These are phyloP conservation scores for Tritrichomonas musculus DNA, from an alignment of 208 protist species.

Conservation along the genomic window DNA sequence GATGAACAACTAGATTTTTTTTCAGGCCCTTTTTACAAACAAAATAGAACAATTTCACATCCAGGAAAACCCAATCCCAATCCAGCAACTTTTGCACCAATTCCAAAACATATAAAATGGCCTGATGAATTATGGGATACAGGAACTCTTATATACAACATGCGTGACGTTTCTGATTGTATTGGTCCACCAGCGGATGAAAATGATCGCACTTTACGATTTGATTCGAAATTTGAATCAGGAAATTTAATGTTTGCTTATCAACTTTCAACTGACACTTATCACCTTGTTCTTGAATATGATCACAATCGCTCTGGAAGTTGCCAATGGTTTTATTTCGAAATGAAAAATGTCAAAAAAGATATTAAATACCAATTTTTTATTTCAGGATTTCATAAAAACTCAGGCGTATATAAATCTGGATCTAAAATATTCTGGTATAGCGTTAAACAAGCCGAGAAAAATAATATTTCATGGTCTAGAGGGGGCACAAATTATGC, in stretches of 20 bases:
- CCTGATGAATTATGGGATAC: not conserved
- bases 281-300: slow-evolving; percentile 1
- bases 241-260: not conserved
- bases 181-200: not conserved
- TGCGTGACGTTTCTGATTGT: not conserved
- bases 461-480: not conserved
- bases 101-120: not conserved
- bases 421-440: slow-evolving; percentile 31
- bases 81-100: not conserved
- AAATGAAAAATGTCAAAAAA: not conserved
- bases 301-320: not conserved
- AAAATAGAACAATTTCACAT: not conserved
- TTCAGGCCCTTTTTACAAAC: too few species aligned
- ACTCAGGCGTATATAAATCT: not conserved
- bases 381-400: slow-evolving; percentile 30
- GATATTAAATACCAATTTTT: not conserved
- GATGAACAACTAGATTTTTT: too few species aligned
- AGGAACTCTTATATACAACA: not conserved
- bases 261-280: not conserved
- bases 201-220: not conserved
- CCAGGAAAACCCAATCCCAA: not conserved
- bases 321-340: slow-evolving; percentile 32
- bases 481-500: slow-evolving; percentile 12
- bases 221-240: slow-evolving; percentile 2
- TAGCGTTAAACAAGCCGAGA: not conserved